Evolutionary conservation across 1,284 basidiomycete species (phyloP).

Genomic region (Cryptococcus hybrid): DNA sequence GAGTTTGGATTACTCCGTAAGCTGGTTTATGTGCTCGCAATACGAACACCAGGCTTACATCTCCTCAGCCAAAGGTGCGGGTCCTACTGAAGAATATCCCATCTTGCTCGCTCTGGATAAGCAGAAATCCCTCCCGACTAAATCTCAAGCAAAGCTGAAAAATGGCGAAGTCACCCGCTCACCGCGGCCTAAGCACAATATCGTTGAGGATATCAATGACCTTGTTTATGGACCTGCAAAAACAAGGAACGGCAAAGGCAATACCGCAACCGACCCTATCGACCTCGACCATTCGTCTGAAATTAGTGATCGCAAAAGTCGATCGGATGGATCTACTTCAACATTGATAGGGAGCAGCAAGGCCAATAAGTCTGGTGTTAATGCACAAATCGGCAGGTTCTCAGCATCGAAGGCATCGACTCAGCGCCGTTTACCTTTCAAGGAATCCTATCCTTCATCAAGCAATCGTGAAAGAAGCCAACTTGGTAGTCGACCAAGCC

Average conservation of each 20-base stretch:
- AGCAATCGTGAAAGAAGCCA: no score
- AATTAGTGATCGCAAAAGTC: neutral
- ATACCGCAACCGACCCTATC: neutral
- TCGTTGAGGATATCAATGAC: neutral
- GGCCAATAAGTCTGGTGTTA: no score
- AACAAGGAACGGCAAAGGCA: neutral
- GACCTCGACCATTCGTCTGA: neutral
- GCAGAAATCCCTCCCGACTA: conserved; percentile 21
- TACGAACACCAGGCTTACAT: neutral
- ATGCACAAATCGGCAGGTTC: no score
- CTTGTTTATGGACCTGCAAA: neutral
- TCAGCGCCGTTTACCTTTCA: no score
- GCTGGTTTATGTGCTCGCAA: neutral
- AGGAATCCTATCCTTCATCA: no score
- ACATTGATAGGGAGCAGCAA: no score
- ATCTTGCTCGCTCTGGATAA: conserved; percentile 25
- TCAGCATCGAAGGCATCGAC: no score
- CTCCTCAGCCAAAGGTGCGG: conserved; percentile 18
- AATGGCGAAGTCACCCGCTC: neutral
- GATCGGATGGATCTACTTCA: neutral
- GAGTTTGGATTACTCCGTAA: conserved; percentile 26
- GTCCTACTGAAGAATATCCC: conserved; percentile 16
- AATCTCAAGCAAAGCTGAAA: neutral
- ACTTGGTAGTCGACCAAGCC: no score
- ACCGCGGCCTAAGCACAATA: neutral